phyloP scores from a whole-genome alignment of 306 rosid genomes.

The Ormosia emarginata region DNA sequence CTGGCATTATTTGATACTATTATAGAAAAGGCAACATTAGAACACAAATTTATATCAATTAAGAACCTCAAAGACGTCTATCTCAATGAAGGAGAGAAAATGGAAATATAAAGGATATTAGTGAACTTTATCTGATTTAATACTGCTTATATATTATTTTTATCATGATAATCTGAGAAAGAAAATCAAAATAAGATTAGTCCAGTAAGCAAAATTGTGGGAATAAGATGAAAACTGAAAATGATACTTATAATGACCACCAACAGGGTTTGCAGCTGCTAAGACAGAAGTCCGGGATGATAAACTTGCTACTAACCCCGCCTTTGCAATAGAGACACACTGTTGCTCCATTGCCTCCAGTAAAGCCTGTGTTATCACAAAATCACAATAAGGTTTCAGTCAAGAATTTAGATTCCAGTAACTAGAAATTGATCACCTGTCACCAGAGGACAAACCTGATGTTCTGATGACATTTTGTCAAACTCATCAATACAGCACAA shows the following conservation, averaged over 20 bases:
- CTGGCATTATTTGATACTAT: background rate
- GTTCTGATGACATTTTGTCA: conserved; percentile 91
- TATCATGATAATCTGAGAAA: background rate
- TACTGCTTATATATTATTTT: background rate
- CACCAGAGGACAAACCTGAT: conserved; percentile 72
- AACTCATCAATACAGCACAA: conserved; percentile 94
- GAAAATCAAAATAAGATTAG: conserved; percentile 3
- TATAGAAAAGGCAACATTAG: background rate
- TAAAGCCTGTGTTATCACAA: conserved; percentile 52
- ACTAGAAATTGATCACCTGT: conserved; percentile 12
- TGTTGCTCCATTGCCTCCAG: conserved; percentile 99
- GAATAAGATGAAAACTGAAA: conserved; percentile 10
- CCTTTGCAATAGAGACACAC: conserved; percentile 96
- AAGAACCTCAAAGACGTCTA: background rate
- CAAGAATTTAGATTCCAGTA: conserved; percentile 17
- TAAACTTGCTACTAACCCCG: conserved; percentile 94
- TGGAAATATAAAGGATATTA: conserved; percentile 3
- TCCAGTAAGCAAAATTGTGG: conserved; percentile 4
- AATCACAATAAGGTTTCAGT: conserved; percentile 13
- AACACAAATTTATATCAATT: background rate
- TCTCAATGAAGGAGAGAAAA: background rate
- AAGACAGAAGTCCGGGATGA: conserved; percentile 90
- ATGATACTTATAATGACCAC: conserved; percentile 90
- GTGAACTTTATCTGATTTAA: background rate
- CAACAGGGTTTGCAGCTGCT: conserved; percentile 96